Percentiles rank a stretch among this genome's conserved stretches.
phyloP scores from a whole-genome alignment of 106 monocot species.

The Agapanthus africanus region DNA sequence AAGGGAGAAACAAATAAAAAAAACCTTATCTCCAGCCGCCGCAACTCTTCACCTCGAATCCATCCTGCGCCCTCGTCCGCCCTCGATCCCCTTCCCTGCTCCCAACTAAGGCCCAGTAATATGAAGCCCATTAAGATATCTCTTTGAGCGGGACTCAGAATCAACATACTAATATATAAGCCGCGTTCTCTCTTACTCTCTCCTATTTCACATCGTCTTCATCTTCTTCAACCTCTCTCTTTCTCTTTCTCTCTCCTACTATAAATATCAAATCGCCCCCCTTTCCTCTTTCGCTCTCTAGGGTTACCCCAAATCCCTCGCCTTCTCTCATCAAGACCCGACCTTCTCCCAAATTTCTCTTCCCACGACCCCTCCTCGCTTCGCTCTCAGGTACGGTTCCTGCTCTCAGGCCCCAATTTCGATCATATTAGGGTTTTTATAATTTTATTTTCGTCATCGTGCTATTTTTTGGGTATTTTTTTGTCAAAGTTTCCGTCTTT shows the following conservation, averaged over 20 bases:
- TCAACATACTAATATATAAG: too few species aligned
- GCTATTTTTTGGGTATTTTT: neutral
- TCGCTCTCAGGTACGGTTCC: neutral
- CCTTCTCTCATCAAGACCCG: neutral
- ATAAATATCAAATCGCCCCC: neutral
- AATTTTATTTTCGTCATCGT: neutral
- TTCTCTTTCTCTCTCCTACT: constrained; percentile 3
- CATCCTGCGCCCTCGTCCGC: too few species aligned
- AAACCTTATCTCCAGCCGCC: too few species aligned
- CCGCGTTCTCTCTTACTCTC: constrained; percentile 4
- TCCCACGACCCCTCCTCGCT: neutral
- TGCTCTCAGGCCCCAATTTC: too few species aligned
- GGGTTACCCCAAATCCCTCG: neutral
- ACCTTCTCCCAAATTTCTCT: neutral
- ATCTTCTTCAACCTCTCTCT: constrained; percentile 24
- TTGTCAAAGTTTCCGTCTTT: neutral
- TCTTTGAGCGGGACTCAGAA: too few species aligned
- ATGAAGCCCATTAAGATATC: too few species aligned
- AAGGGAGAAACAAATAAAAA: too few species aligned
- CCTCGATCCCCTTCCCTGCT: too few species aligned
- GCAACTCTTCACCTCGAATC: too few species aligned
- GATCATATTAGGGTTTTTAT: neutral
- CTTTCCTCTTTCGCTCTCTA: neutral
- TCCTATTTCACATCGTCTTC: constrained; percentile 34
- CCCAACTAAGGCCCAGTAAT: too few species aligned